Evolutionary conservation across 169 alveolate species (phyloP), one percentile per base, ranked within the genome.

Genomic region (Babesia divergens): DNA sequence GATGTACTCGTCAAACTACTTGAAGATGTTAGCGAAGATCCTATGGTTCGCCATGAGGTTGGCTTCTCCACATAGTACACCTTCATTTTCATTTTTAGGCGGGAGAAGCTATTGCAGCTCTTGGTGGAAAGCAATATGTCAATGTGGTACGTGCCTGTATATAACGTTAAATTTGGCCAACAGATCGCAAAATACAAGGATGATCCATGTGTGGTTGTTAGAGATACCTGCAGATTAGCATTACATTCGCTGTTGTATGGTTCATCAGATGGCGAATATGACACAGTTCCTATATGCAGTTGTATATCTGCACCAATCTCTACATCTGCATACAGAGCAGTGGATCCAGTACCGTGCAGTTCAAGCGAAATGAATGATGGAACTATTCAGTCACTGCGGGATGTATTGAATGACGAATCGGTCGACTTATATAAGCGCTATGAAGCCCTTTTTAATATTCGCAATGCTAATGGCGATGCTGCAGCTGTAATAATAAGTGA

Each of bases 31-130:
- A 65, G 64, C 8, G 96, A 92, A 59, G 90, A 85, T 66, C 92
- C 91, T 38, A 92, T 94, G 91, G 96, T 91, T 34, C 62, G 97
- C 18, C 97, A 94, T 42, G 97, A 94, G 88, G 95, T 92, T 26
- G 82, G 92, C 20, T 86, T 71, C 24, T 75, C 84, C 18, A 29
- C 38, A 31, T 77, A 3, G 40, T 20, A 26, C 28, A 2, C 31
- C 20, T 8, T 32, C 0, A 1, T 24, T 24, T 40, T 20, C 4
- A 43, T 18, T 52, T 29, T 24, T 29, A 52, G 87, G 94, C 91
- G 35, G 93, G 77, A 34, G 94, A 68, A 50, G 94, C 91, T 54
- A 67, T 83, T 64, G 94, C 89, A n/a, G 93, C 92, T n/a, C 65
- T 83, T 16, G 92, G 87, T 1, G 82, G 75, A 26, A 86, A 84